Conservation (phyloP, 208 protist species). For the Vickermania ingenoplastis region DNA sequence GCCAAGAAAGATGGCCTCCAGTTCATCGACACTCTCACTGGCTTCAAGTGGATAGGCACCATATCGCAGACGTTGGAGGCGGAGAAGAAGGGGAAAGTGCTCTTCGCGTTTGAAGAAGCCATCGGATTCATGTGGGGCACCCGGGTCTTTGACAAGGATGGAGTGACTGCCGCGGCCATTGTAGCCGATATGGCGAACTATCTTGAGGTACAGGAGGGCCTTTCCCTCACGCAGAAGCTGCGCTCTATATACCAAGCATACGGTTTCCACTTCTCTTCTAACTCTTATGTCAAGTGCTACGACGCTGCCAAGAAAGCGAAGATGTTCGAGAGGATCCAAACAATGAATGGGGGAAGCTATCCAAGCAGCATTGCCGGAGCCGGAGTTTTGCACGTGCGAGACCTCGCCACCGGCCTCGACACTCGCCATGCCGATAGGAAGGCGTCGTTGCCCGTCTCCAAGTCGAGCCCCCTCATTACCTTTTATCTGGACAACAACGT, state of each 20-base stretch:
- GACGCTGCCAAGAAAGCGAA: constrained; percentile 58
- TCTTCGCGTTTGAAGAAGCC: constrained; percentile 96
- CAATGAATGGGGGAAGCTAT: constrained; percentile 25
- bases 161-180: constrained; percentile 86
- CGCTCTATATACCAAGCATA: constrained; percentile 68
- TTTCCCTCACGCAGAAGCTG: constrained; percentile 49
- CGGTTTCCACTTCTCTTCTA: constrained; percentile 86
- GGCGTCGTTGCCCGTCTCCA: constrained; percentile 50
- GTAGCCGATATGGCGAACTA: constrained; percentile 87
- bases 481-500: constrained; percentile 91
- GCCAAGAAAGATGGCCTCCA: constrained; percentile 85
- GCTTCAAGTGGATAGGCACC: constrained; percentile 99
- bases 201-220: constrained; percentile 31
- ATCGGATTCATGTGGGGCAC: constrained; percentile 95
- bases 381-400: constrained; percentile 69
- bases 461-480: constrained; percentile 91
- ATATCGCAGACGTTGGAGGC: constrained; percentile 36
- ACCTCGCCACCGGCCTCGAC: constrained; percentile 87
- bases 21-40: constrained; percentile 94
- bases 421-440: constrained; percentile 41
- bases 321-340: constrained; percentile 83
- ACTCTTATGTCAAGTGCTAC: constrained; percentile 90
- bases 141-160: constrained; percentile 96
- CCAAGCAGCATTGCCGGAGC: constrained; percentile 40
- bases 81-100: constrained; percentile 20